Percentiles rank a stretch among this genome's conserved stretches.
Conservation (phyloP, 208 protist species). For the Novymonas esmeraldas region DNA sequence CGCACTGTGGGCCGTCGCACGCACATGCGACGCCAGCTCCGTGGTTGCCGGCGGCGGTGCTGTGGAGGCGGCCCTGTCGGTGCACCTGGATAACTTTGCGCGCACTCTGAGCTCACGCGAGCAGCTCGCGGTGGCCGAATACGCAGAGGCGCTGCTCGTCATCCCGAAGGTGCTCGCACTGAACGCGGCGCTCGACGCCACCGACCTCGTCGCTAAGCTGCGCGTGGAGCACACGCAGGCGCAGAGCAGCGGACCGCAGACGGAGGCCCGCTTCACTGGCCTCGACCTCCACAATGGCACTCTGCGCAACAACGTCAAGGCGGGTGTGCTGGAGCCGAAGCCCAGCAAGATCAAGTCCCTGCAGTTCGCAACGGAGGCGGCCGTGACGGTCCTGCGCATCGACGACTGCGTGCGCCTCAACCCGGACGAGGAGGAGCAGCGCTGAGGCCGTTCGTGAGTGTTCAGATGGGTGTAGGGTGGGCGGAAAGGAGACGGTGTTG, state of each 20-base stretch:
- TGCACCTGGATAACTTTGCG: slow-evolving; percentile 99
- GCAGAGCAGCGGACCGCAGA: slow-evolving; percentile 45
- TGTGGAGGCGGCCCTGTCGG: slow-evolving; percentile 98
- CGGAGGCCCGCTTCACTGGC: slow-evolving; percentile 78
- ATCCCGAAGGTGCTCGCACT: slow-evolving; percentile 99
- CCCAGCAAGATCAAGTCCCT: slow-evolving; percentile 99
- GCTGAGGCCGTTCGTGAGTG: slow-evolving; percentile 6
- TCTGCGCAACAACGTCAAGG: slow-evolving; percentile 96
- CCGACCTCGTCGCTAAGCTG: slow-evolving; percentile 98
- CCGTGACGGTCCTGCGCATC: slow-evolving; percentile 99
- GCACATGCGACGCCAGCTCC: slow-evolving; percentile 96
- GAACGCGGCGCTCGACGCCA: slow-evolving; percentile 99
- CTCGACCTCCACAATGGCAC: slow-evolving; percentile 96
- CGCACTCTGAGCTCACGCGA: slow-evolving; percentile 96
- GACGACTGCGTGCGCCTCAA: slow-evolving; percentile 99
- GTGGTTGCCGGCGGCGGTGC: slow-evolving; percentile 99
- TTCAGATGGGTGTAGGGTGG: neutral
- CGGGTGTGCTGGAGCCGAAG: slow-evolving; percentile 99
- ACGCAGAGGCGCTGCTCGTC: slow-evolving; percentile 98
- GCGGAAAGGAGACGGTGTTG: no score
- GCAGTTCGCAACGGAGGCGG: slow-evolving; percentile 99
- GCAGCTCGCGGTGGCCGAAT: slow-evolving; percentile 99
- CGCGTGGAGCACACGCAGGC: slow-evolving; percentile 95
- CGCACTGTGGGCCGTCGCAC: slow-evolving; percentile 98
- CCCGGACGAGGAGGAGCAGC: slow-evolving; percentile 78